Evolutionary conservation across 176 grass and related monocot species (phyloP).

Genomic region (Eragrostis curvula): DNA sequence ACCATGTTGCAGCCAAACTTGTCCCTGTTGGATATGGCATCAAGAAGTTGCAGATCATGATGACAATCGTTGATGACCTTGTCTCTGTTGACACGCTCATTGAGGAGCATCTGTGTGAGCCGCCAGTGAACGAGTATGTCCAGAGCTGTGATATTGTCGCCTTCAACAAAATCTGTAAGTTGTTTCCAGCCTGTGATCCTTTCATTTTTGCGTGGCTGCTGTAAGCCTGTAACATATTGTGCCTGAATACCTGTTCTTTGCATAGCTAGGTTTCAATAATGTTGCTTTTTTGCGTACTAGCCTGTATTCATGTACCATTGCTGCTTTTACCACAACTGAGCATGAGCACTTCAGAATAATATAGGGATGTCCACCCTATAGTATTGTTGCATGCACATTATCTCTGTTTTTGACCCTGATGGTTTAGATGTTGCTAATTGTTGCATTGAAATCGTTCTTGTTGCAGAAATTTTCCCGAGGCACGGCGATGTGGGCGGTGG

Average conservation of each 20-base stretch:
- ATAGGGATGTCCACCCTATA: no score
- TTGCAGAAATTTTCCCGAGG: constrained; percentile 30
- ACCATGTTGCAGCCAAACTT: constrained; percentile 70
- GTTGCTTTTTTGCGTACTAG: no score
- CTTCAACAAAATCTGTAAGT: constrained; percentile 98
- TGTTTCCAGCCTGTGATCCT: not conserved
- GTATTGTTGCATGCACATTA: no score
- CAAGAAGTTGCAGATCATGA: constrained; percentile 98
- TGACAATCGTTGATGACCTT: constrained; percentile 94
- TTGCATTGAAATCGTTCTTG: not conserved
- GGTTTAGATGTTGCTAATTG: not conserved
- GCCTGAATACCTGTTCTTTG: no score
- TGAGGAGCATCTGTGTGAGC: constrained; percentile 57
- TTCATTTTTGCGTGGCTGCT: not conserved
- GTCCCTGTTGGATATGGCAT: constrained; percentile 94
- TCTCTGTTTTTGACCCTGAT: no score
- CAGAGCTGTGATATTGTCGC: constrained; percentile 99
- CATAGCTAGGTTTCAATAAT: no score
- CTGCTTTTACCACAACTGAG: no score
- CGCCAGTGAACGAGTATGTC: constrained; percentile 76
- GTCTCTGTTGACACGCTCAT: constrained; percentile 86
- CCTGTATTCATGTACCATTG: no score
- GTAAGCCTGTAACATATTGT: not conserved
- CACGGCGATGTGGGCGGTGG: not conserved
- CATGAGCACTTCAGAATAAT: no score